These are phyloP conservation scores for Penicillium canescens DNA, from an alignment of 495 filamentous ascomycete species.

Conservation along the genomic window DNA sequence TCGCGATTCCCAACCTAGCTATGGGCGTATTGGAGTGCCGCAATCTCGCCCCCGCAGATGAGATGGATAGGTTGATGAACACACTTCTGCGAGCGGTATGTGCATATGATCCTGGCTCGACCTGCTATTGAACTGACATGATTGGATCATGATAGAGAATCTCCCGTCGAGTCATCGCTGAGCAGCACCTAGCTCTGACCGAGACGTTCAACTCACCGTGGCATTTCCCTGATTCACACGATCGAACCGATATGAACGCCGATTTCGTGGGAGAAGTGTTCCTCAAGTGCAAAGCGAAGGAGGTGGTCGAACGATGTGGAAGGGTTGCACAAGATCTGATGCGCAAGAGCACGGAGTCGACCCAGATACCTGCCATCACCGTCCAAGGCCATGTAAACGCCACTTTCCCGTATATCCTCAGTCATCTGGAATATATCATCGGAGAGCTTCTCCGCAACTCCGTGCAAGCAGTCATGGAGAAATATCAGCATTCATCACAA, in stretches of 20 bases:
- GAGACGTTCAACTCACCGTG: constrained; percentile 92
- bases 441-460: constrained; percentile 95
- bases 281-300: constrained; percentile 86
- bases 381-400: constrained; percentile 84
- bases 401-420: constrained; percentile 94
- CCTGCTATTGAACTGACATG: background rate
- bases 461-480: constrained; percentile 86
- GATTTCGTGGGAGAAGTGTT: constrained; percentile 97
- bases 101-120: background rate
- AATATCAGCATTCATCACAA: constrained; percentile 41
- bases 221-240: constrained; percentile 81
- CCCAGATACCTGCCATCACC: constrained; percentile 75
- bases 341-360: constrained; percentile 66
- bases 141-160: constrained; percentile 63
- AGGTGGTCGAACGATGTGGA: constrained; percentile 83
- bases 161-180: constrained; percentile 92
- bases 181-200: constrained; percentile 95
- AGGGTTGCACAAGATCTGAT: constrained; percentile 68
- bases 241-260: constrained; percentile 60
- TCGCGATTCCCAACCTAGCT: constrained; percentile 89
- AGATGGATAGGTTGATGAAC: constrained; percentile 94
- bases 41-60: constrained; percentile 71
- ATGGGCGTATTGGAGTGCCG: constrained; percentile 92
- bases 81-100: constrained; percentile 85
- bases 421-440: constrained; percentile 95